These are phyloP conservation scores for Colletotrichum sp. DNA, from an alignment of 2,329 filamentous ascomycete genomes.

Conservation along the genomic window DNA sequence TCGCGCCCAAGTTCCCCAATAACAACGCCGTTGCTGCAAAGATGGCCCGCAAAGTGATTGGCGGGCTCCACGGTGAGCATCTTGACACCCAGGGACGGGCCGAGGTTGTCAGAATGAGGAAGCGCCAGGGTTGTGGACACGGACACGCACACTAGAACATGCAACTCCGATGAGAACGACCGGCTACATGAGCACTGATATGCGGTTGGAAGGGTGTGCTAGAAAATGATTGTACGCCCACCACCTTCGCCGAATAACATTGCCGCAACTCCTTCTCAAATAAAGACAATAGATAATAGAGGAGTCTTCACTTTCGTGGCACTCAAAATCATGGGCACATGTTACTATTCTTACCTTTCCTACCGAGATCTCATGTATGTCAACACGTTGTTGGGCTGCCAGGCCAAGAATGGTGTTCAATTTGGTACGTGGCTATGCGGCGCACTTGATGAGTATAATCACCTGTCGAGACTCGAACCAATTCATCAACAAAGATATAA, in stretches of 20 bases:
- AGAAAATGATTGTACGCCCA: accelerated
- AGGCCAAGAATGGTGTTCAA: too few relatives aligned
- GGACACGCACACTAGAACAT: background rate
- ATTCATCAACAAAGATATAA: background rate
- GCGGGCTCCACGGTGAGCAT: background rate
- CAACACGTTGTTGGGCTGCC: background rate
- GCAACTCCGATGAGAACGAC: background rate
- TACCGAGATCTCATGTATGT: background rate
- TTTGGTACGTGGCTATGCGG: too few relatives aligned
- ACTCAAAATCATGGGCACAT: background rate
- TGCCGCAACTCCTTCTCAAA: background rate
- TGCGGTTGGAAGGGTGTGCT: background rate
- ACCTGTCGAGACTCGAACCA: accelerated
- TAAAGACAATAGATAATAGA: background rate
- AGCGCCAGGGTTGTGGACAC: background rate
- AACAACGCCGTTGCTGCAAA: background rate
- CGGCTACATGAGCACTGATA: accelerated
- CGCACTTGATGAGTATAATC: background rate
- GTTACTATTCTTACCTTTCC: background rate
- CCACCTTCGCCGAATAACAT: background rate
- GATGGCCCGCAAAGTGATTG: background rate
- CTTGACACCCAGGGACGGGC: background rate
- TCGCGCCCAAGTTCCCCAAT: conserved; percentile 28
- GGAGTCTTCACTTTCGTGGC: background rate
- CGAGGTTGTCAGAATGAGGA: background rate